Percentiles rank a stretch among this genome's conserved stretches.
Evolutionary conservation across 352 stramenopile species (phyloP).

Genomic region (Elongisporangium undulatum): DNA sequence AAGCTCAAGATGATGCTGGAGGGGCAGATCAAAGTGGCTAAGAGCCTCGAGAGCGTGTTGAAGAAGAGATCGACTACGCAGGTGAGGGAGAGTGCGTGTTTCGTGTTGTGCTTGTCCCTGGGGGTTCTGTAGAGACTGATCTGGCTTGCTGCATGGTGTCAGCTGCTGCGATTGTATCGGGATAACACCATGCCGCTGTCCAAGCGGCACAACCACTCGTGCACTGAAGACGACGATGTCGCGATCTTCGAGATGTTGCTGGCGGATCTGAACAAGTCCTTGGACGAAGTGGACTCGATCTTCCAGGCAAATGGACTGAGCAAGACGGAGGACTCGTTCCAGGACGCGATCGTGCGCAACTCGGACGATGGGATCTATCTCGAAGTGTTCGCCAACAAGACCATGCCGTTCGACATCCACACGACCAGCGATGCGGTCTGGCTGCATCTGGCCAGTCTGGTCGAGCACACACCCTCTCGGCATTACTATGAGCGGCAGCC

Average conservation of each 20-base stretch:
- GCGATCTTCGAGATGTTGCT: slow-evolving; percentile 30
- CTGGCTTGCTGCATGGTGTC: neutral
- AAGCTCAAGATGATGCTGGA: slow-evolving; percentile 40
- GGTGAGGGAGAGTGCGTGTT: slow-evolving; percentile 5
- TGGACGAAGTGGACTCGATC: slow-evolving; percentile 26
- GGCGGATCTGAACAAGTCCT: slow-evolving; percentile 26
- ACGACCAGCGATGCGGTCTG: slow-evolving; percentile 30
- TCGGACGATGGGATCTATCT: slow-evolving; percentile 13
- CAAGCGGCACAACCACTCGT: slow-evolving; percentile 17
- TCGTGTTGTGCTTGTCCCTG: neutral
- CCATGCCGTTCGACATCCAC: slow-evolving; percentile 33
- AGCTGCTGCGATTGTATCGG: neutral
- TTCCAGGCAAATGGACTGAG: slow-evolving; percentile 17
- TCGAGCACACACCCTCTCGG: slow-evolving; percentile 25
- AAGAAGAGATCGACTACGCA: slow-evolving; percentile 24
- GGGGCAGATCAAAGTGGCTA: slow-evolving; percentile 28
- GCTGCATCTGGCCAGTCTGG: slow-evolving; percentile 28
- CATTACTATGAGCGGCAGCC: slow-evolving; percentile 36
- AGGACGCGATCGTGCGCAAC: slow-evolving; percentile 7
- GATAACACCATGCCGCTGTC: slow-evolving; percentile 24
- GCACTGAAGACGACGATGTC: slow-evolving; percentile 18
- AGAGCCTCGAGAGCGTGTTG: slow-evolving; percentile 24
- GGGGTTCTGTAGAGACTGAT: neutral
- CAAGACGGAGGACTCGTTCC: slow-evolving; percentile 3
- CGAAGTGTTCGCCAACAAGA: slow-evolving; percentile 38